These are phyloP conservation scores for Trametes meyenii DNA, from an alignment of 768 basidiomycete species.

Conservation along the genomic window DNA sequence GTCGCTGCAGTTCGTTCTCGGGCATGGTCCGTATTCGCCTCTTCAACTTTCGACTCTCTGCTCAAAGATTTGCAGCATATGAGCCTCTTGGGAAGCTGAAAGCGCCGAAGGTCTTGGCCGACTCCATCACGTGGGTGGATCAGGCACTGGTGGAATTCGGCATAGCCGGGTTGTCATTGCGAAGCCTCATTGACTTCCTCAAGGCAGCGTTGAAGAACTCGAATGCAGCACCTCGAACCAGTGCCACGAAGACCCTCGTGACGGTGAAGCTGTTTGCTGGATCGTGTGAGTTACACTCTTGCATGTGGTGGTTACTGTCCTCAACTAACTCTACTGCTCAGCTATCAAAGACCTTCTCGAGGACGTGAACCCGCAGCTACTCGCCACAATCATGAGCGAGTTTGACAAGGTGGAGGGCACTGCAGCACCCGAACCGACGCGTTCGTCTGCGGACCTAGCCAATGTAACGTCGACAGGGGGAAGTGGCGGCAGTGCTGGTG, in stretches of 20 bases:
- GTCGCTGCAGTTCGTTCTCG: conserved; percentile 90
- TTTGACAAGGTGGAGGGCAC: conserved; percentile 91
- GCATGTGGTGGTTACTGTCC: background rate
- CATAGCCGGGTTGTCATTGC: conserved; percentile 80
- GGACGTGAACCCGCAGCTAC: conserved; percentile 91
- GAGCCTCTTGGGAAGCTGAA: conserved; percentile 94
- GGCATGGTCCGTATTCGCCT: conserved; percentile 65
- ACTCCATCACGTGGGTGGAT: conserved; percentile 88
- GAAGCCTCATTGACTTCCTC: conserved; percentile 87
- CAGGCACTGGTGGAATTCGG: conserved; percentile 89
- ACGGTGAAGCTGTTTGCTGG: conserved; percentile 93
- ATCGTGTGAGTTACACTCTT: conserved; percentile 62
- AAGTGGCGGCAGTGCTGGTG: conserved; percentile 43
- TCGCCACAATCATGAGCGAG: conserved; percentile 86
- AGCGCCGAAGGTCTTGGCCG: conserved; percentile 94
- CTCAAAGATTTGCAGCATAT: conserved; percentile 53
- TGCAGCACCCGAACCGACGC: conserved; percentile 74
- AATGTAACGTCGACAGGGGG: conserved; percentile 45
- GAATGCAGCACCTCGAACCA: conserved; percentile 91
- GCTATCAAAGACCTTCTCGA: conserved; percentile 92
- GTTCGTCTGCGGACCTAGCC: conserved; percentile 76
- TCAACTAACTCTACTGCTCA: conserved; percentile 34
- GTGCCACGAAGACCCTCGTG: conserved; percentile 90
- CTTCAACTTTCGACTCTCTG: conserved; percentile 10
- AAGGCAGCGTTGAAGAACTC: conserved; percentile 88